Evolutionary conservation across 2,329 filamentous ascomycete genomes (phyloP).

Genomic region (Penicillium hordei): DNA sequence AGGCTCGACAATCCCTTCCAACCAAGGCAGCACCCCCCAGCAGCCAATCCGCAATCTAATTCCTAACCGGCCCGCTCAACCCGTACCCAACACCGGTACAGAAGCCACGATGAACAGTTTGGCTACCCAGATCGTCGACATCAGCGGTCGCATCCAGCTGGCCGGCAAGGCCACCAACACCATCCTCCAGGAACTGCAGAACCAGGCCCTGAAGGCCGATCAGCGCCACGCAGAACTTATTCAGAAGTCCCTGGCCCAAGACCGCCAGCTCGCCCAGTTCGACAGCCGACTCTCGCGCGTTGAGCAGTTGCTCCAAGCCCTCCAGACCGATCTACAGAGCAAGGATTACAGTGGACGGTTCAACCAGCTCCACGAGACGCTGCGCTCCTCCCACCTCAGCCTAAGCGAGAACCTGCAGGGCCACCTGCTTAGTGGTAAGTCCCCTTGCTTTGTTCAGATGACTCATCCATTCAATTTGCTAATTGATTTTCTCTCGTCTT

Average conservation of each 20-base stretch:
- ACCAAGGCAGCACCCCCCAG: slow-evolving; percentile 17
- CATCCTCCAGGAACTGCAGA: slow-evolving; percentile 54
- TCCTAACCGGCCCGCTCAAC: slow-evolving; percentile 28
- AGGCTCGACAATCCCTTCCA: slow-evolving; percentile 20
- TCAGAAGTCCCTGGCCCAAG: slow-evolving; percentile 37
- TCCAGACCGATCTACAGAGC: slow-evolving; percentile 56
- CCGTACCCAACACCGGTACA: slow-evolving; percentile 40
- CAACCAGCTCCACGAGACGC: slow-evolving; percentile 53
- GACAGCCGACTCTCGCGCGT: slow-evolving; percentile 51
- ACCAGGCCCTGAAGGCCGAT: slow-evolving; percentile 54
- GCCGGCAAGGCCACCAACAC: slow-evolving; percentile 61
- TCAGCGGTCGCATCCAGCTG: slow-evolving; percentile 74
- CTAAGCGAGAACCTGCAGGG: slow-evolving; percentile 54
- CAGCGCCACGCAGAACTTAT: slow-evolving; percentile 54
- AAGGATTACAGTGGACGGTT: slow-evolving; percentile 59
- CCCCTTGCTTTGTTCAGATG: background rate
- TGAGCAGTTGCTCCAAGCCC: slow-evolving; percentile 50
- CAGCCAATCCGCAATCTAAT: slow-evolving; percentile 27
- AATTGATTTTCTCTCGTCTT: slow-evolving; percentile 2
- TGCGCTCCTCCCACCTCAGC: slow-evolving; percentile 55
- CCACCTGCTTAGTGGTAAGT: slow-evolving; percentile 52
- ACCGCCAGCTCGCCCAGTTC: slow-evolving; percentile 30
- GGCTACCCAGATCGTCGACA: slow-evolving; percentile 70
- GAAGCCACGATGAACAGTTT: slow-evolving; percentile 22
- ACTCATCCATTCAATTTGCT: background rate